phyloP scores from a whole-genome alignment of 495 filamentous ascomycete genomes.

The Xylaria scruposa region DNA sequence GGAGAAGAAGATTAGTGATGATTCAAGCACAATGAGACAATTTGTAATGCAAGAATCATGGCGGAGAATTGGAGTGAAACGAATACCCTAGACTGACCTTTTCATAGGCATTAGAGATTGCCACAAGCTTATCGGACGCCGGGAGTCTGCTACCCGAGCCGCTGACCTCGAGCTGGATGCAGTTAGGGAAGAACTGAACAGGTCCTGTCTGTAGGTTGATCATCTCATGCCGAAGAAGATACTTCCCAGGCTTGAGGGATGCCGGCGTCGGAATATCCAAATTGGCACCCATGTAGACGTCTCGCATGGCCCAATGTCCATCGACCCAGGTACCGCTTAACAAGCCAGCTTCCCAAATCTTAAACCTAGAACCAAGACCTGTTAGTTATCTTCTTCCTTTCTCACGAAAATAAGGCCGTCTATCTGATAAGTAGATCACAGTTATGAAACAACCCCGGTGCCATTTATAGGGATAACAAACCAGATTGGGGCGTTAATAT shows the following conservation, averaged over 20 bases:
- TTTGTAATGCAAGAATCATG: too few relatives aligned
- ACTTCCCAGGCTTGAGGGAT: background rate
- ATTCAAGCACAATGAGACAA: background rate
- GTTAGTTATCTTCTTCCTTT: too few relatives aligned
- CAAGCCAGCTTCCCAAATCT: background rate
- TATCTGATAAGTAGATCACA: too few relatives aligned
- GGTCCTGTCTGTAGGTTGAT: background rate
- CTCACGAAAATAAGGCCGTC: too few relatives aligned
- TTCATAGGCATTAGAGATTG: background rate
- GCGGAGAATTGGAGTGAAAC: too few relatives aligned
- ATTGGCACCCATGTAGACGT: background rate
- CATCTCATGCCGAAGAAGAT: background rate
- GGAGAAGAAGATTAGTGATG: background rate
- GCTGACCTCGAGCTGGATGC: background rate
- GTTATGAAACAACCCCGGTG: too few relatives aligned
- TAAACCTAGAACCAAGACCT: background rate
- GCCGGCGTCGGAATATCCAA: background rate
- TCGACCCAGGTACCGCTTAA: background rate
- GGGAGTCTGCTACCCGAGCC: background rate
- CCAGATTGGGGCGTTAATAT: background rate
- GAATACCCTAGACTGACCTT: too few relatives aligned
- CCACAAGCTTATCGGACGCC: background rate
- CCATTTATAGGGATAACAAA: background rate
- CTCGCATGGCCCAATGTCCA: background rate
- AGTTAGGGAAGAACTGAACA: background rate